These are phyloP conservation scores for Tylopilus intermedius DNA, from an alignment of 768 basidiomycete genomes.

Conservation along the genomic window DNA sequence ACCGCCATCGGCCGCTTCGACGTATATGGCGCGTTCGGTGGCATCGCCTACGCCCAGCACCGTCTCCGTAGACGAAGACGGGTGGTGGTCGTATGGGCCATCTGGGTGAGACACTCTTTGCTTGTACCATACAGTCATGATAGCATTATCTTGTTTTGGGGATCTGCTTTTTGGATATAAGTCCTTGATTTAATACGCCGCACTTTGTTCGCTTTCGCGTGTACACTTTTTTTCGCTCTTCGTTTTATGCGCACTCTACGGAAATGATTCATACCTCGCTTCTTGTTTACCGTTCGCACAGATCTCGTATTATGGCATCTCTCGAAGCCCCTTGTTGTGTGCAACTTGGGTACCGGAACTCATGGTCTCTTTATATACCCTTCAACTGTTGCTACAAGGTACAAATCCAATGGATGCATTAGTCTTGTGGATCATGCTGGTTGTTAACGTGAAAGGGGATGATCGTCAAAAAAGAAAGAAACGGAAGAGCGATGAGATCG, in stretches of 20 bases:
- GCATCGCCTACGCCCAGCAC: conserved; percentile 75
- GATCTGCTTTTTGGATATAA: conserved; percentile 19
- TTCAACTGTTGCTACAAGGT: conserved; percentile 37
- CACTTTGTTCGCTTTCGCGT: neutral
- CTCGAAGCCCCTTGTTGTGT: conserved; percentile 6
- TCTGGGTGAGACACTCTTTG: neutral
- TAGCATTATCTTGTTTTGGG: neutral
- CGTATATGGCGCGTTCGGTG: conserved; percentile 32
- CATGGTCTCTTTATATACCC: conserved; percentile 33
- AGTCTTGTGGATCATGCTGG: conserved; percentile 26
- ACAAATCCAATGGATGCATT: conserved; percentile 36
- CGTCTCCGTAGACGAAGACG: conserved; percentile 68
- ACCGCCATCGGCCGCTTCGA: conserved; percentile 45
- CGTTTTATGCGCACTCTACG: neutral
- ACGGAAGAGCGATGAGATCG: conserved; percentile 1
- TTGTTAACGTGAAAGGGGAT: conserved; percentile 4
- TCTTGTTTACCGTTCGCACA: neutral
- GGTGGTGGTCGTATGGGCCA: conserved; percentile 61
- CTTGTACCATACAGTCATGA: conserved; percentile 3
- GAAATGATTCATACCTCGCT: conserved; percentile 8
- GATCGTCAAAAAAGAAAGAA: conserved; percentile 3
- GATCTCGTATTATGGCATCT: neutral
- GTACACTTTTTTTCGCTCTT: neutral
- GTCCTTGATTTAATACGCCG: conserved; percentile 21
- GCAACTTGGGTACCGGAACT: conserved; percentile 16